These are phyloP conservation scores for Colletotrichum phormii DNA, from an alignment of 2,329 filamentous ascomycete species.

Conservation along the genomic window DNA sequence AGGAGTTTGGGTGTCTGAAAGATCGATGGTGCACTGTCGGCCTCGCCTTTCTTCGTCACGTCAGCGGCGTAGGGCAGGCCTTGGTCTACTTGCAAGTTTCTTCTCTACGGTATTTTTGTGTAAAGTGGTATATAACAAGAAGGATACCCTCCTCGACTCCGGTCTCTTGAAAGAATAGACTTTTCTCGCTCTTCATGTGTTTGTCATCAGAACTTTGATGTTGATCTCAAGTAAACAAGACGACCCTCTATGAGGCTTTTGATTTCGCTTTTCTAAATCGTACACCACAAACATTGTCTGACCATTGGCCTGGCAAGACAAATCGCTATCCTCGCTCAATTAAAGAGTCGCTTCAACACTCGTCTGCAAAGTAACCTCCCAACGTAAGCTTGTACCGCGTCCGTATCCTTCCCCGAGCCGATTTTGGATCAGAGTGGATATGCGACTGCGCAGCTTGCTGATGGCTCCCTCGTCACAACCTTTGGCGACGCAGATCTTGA, in stretches of 20 bases:
- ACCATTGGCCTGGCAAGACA: neutral
- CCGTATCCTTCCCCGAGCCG: constrained; percentile 90
- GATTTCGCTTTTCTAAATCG: neutral
- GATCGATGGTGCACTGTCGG: neutral
- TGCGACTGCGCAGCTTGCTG: constrained; percentile 78
- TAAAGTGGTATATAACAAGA: constrained; percentile 22
- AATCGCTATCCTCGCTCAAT: neutral
- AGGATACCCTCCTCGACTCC: constrained; percentile 47
- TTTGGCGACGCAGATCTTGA: constrained; percentile 78
- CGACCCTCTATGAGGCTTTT: neutral
- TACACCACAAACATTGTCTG: neutral
- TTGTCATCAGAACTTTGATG: neutral
- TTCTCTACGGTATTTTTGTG: constrained; percentile 23
- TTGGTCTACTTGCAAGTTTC: constrained; percentile 10
- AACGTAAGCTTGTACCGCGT: constrained; percentile 79
- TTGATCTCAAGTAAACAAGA: neutral
- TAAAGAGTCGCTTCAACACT: constrained; percentile 50
- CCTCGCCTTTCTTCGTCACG: neutral
- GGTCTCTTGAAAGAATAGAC: constrained; percentile 16
- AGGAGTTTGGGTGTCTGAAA: constrained; percentile 32
- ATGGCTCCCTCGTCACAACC: constrained; percentile 78
- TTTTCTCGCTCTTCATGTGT: constrained; percentile 12
- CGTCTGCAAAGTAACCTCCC: constrained; percentile 94
- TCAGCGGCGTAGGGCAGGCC: neutral
- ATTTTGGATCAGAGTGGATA: constrained; percentile 84